phyloP scores from a whole-genome alignment of 306 rosid species.

The Adenanthera pavonina region DNA sequence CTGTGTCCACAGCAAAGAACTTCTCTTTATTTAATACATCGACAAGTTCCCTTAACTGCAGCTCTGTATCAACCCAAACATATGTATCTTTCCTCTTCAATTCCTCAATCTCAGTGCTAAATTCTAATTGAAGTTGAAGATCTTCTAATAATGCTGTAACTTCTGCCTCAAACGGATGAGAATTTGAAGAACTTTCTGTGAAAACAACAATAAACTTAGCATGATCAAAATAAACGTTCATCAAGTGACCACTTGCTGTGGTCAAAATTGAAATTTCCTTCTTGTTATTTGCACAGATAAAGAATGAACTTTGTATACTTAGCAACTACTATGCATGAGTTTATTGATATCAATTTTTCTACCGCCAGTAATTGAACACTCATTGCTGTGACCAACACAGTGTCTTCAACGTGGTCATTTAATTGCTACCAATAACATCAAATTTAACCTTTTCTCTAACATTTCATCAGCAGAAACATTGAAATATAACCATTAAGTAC shows the following conservation, averaged over 20 bases:
- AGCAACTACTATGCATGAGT: not conserved
- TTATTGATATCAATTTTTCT: not conserved
- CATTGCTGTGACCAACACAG: not conserved
- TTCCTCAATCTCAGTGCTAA: constrained; percentile 46
- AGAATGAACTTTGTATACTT: not conserved
- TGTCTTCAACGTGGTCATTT: not conserved
- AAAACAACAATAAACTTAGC: constrained; percentile 24
- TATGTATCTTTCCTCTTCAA: constrained; percentile 56
- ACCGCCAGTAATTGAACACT: not conserved
- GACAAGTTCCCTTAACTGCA: constrained; percentile 61
- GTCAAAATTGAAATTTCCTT: not conserved
- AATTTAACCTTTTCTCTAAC: constrained; percentile 11
- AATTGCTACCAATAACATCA: not conserved
- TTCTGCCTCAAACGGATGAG: constrained; percentile 75
- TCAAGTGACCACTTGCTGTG: not conserved
- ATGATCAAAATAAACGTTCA: not conserved
- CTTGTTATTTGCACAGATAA: not conserved
- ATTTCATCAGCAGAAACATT: constrained; percentile 8
- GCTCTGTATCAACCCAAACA: constrained; percentile 77
- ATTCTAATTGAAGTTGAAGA: constrained; percentile 51
- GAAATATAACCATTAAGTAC: not conserved
- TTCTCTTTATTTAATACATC: constrained; percentile 59
- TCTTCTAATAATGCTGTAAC: constrained; percentile 53
- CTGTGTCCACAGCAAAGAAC: constrained; percentile 83
- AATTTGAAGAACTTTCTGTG: constrained; percentile 57